These are phyloP conservation scores for Combretum micranthum DNA, from an alignment of 345 rosid genomes.

Conservation along the genomic window DNA sequence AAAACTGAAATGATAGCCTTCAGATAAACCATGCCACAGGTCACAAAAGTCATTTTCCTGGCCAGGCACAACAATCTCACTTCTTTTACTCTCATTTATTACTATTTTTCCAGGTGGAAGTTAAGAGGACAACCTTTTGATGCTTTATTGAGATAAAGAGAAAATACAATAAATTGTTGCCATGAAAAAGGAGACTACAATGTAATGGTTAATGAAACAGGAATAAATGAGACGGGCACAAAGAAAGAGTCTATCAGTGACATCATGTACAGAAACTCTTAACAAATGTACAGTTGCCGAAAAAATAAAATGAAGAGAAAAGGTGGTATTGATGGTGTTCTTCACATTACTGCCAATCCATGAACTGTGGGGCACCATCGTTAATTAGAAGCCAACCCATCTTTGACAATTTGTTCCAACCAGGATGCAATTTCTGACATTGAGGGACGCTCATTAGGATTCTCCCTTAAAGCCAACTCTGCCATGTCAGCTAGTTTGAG, in stretches of 20 bases:
- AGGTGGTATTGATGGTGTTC: neutral
- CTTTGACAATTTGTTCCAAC: constrained; percentile 64
- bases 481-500: constrained; percentile 78
- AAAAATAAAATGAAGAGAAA: constrained; percentile 11
- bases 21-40: no score
- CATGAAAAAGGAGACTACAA: constrained; percentile 1
- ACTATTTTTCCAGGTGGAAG: no score
- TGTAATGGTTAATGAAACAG: constrained; percentile 11
- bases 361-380: neutral
- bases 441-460: constrained; percentile 59
- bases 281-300: constrained; percentile 38
- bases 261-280: constrained; percentile 32
- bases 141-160: no score
- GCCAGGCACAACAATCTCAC: no score
- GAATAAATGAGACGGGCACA: neutral
- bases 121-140: no score
- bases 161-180: no score
- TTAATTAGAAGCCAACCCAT: constrained; percentile 50
- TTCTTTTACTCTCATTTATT: no score
- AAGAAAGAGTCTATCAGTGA: neutral
- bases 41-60: no score
- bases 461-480: constrained; percentile 56
- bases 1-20: no score
- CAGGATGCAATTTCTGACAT: constrained; percentile 52
- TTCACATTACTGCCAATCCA: constrained; percentile 7